A percentile compares a stretch with the other conserved stretches of the same genome.
These are phyloP conservation scores for Gloeostereum incarnatum DNA, from an alignment of 768 basidiomycete genomes.

Conservation along the genomic window DNA sequence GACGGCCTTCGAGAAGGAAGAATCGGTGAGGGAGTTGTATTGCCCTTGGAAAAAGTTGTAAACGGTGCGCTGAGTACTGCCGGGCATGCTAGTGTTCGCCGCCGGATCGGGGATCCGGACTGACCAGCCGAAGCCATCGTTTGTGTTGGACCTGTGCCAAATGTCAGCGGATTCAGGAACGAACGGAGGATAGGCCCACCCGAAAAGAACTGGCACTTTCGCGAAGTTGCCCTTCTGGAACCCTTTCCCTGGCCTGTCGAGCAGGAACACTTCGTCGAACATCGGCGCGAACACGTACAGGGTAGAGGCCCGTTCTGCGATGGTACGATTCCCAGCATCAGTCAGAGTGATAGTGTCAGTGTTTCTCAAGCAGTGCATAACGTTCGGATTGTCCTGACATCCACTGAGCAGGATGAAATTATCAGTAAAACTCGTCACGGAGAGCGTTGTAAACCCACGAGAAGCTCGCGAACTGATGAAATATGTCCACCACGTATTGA, in stretches of 20 bases:
- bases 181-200: slow-evolving; percentile 12
- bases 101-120: slow-evolving; percentile 19
- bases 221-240: slow-evolving; percentile 26
- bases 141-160: slow-evolving; percentile 25
- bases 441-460: slow-evolving; percentile 18
- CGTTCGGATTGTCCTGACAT: slow-evolving; percentile 6
- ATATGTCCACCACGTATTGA: slow-evolving; percentile 24
- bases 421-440: neutral
- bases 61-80: slow-evolving; percentile 26
- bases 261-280: slow-evolving; percentile 23
- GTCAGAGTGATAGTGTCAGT: slow-evolving; percentile 18
- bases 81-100: slow-evolving; percentile 28
- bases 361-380: slow-evolving; percentile 23
- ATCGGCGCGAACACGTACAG: slow-evolving; percentile 30
- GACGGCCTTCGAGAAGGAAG: slow-evolving; percentile 20
- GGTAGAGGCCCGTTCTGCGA: slow-evolving; percentile 19
- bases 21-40: slow-evolving; percentile 19
- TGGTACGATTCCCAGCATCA: slow-evolving; percentile 20
- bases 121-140: slow-evolving; percentile 35
- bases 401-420: neutral
- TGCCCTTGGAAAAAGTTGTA: slow-evolving; percentile 33
- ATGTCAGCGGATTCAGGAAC: neutral
- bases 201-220: slow-evolving; percentile 28
- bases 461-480: slow-evolving; percentile 21
- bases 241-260: slow-evolving; percentile 26